Conservation (phyloP, 2,329 filamentous ascomycete genomes). For the Calonectria honghensis region DNA sequence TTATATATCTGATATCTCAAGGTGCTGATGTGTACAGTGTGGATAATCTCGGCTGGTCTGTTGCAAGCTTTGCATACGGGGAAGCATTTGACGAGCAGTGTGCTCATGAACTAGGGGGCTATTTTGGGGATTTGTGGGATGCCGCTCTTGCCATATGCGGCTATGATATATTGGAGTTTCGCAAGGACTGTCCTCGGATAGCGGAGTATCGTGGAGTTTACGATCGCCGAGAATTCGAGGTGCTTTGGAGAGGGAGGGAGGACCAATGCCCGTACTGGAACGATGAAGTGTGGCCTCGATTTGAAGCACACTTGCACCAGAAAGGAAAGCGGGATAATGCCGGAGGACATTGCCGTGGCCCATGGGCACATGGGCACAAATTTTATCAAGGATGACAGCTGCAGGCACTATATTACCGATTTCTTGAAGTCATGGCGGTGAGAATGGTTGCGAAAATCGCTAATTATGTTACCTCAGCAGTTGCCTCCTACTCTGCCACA, state of each 20-base stretch:
- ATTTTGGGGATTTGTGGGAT: constrained; percentile 4
- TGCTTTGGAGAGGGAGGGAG: background rate
- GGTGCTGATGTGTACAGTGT: background rate
- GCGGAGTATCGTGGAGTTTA: background rate
- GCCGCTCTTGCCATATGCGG: background rate
- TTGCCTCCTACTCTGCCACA: too few relatives aligned
- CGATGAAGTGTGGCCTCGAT: background rate
- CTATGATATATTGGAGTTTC: background rate
- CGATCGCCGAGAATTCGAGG: background rate
- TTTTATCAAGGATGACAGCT: background rate
- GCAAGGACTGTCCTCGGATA: background rate
- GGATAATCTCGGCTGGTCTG: background rate
- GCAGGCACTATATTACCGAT: too few relatives aligned
- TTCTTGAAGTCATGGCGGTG: too few relatives aligned
- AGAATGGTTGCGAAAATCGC: too few relatives aligned
- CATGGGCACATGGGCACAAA: background rate
- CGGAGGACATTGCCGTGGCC: background rate
- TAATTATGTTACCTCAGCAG: too few relatives aligned
- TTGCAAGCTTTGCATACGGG: background rate
- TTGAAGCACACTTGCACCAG: background rate
- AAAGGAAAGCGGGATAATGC: background rate
- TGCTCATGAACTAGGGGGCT: background rate
- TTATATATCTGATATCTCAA: background rate
- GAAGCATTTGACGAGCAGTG: background rate
- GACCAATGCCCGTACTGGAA: background rate